A percentile compares a stretch with the other conserved stretches of the same genome.
These are phyloP conservation scores for Sclerotinia sclerotiorum DNA, from an alignment of 2,329 filamentous ascomycete genomes.

Conservation along the genomic window DNA sequence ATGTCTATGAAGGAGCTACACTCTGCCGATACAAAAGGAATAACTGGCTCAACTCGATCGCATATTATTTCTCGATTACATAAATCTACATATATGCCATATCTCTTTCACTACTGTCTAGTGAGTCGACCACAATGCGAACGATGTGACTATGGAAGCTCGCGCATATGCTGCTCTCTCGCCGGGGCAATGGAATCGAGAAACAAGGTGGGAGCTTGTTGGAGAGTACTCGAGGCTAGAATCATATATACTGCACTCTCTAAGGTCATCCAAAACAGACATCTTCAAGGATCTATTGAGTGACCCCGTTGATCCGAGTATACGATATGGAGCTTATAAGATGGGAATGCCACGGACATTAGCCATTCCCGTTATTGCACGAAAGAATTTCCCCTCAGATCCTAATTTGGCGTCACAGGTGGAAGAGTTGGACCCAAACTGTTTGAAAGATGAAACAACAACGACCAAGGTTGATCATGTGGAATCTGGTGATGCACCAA, in stretches of 20 bases:
- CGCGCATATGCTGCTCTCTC: constrained; percentile 79
- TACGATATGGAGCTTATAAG: constrained; percentile 93
- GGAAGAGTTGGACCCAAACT: constrained; percentile 66
- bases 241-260: constrained; percentile 80
- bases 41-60: constrained; percentile 74
- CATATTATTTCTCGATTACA: constrained; percentile 86
- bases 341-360: constrained; percentile 82
- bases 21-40: constrained; percentile 74
- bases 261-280: constrained; percentile 66
- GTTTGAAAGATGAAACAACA: constrained; percentile 58
- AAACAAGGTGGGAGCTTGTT: constrained; percentile 79
- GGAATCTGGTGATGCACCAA: constrained; percentile 59
- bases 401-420: constrained; percentile 63
- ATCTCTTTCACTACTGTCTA: constrained; percentile 65
- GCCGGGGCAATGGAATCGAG: constrained; percentile 75
- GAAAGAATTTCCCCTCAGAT: constrained; percentile 74
- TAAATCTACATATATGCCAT: constrained; percentile 74
- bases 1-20: constrained; percentile 90
- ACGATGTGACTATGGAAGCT: constrained; percentile 73
- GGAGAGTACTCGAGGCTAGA: constrained; percentile 68
- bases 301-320: constrained; percentile 85
- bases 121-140: constrained; percentile 63
- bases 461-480: constrained; percentile 52
- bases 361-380: constrained; percentile 75
- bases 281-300: constrained; percentile 82